phyloP scores from a whole-genome alignment of 768 basidiomycete genomes.

The Naganishia vaughanmartiniae region DNA sequence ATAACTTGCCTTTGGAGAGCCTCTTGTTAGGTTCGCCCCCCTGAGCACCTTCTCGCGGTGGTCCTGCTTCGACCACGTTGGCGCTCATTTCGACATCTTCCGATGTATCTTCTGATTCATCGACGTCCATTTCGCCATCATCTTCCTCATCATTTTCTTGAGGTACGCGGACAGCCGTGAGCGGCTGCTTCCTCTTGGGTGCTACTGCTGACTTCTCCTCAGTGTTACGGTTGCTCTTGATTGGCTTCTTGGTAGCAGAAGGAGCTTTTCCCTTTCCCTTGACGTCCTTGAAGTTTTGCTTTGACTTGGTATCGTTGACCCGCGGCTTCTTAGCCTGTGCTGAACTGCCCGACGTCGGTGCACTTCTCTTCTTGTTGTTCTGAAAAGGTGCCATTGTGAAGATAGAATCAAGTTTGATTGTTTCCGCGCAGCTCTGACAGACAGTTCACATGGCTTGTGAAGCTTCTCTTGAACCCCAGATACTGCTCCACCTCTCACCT shows the following conservation, averaged over 20 bases:
- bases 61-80: constrained; percentile 32
- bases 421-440: too few relatives aligned
- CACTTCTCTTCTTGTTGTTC: constrained; percentile 16
- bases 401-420: background rate
- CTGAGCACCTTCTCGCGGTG: background rate
- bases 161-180: constrained; percentile 28
- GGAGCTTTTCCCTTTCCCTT: constrained; percentile 43
- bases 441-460: too few relatives aligned
- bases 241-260: constrained; percentile 12
- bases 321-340: constrained; percentile 9
- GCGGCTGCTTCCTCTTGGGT: constrained; percentile 28
- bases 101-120: constrained; percentile 34
- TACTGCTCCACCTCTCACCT: too few relatives aligned
- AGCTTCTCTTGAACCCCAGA: too few relatives aligned
- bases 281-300: constrained; percentile 50
- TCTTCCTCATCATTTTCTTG: constrained; percentile 36
- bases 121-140: constrained; percentile 40
- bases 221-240: constrained; percentile 10
- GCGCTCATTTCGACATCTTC: constrained; percentile 29
- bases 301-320: constrained; percentile 17
- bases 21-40: constrained; percentile 29
- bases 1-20: constrained; percentile 39
- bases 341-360: background rate
- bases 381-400: constrained; percentile 5
- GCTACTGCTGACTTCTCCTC: constrained; percentile 12